A percentile compares a stretch with the other conserved stretches of the same genome.
phyloP scores from a whole-genome alignment of 2,329 filamentous ascomycete genomes.

The Botrytis squamosa region DNA sequence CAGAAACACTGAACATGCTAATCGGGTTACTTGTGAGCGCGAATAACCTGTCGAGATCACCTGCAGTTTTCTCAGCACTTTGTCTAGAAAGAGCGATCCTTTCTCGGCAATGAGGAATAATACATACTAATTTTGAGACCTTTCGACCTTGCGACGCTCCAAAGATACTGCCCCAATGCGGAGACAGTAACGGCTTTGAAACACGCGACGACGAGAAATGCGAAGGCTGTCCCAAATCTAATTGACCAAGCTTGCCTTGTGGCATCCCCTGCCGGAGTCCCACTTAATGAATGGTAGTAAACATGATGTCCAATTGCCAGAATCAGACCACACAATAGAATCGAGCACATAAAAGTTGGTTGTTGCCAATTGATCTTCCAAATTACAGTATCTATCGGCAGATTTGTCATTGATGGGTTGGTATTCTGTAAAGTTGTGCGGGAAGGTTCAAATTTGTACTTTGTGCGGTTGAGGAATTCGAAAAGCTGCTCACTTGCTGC shows the following conservation, averaged over 20 bases:
- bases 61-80: background rate
- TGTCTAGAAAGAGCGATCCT: background rate
- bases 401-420: background rate
- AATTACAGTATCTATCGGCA: background rate
- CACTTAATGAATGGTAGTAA: constrained; percentile 23
- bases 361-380: background rate
- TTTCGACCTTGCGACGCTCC: constrained; percentile 25
- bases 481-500: background rate
- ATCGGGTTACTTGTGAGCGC: constrained; percentile 23
- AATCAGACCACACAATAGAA: background rate
- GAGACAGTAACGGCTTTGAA: constrained; percentile 21
- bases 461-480: background rate
- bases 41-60: constrained; percentile 27
- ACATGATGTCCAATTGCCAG: constrained; percentile 25
- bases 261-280: constrained; percentile 11
- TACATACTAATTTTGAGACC: constrained; percentile 9
- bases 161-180: constrained; percentile 27
- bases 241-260: constrained; percentile 24
- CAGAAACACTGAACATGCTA: constrained; percentile 18
- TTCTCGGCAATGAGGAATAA: background rate
- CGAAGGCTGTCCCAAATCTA: constrained; percentile 27
- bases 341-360: background rate
- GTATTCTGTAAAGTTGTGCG: background rate
- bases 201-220: constrained; percentile 22
- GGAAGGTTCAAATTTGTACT: background rate